phyloP scores from a whole-genome alignment of 768 basidiomycete genomes.

The Naganishia kalamii region DNA sequence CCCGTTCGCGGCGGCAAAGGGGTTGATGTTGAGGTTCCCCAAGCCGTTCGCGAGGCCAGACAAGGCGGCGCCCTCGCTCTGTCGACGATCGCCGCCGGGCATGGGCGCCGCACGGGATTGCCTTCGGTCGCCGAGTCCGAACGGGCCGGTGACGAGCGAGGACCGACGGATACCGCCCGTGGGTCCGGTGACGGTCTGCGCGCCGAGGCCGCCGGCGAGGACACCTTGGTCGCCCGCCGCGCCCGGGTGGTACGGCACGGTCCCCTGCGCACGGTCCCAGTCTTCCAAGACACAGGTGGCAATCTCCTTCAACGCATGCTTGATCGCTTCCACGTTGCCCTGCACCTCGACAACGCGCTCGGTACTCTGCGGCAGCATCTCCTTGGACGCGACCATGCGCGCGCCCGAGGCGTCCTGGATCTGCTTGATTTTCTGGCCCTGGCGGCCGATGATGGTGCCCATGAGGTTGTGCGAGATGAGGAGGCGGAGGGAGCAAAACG shows the following conservation, averaged over 20 bases:
- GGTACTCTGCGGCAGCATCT: slow-evolving; percentile 98
- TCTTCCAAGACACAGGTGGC: slow-evolving; percentile 91
- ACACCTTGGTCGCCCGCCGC: slow-evolving; percentile 53
- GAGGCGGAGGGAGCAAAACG: slow-evolving; percentile 80
- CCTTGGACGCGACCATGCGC: slow-evolving; percentile 97
- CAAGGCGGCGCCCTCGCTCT: slow-evolving; percentile 10
- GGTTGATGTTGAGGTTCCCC: neutral
- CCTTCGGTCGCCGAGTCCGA: slow-evolving; percentile 24
- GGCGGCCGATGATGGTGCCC: slow-evolving; percentile 96
- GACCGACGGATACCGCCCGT: slow-evolving; percentile 44
- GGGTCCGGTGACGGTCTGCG: slow-evolving; percentile 44
- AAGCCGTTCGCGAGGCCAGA: slow-evolving; percentile 11
- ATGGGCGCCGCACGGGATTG: slow-evolving; percentile 20
- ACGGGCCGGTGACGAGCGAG: slow-evolving; percentile 26
- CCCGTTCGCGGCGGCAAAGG: neutral
- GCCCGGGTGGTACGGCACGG: slow-evolving; percentile 91
- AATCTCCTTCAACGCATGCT: slow-evolving; percentile 89
- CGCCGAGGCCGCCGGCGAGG: slow-evolving; percentile 45
- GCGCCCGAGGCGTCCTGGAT: slow-evolving; percentile 95
- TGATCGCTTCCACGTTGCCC: slow-evolving; percentile 84
- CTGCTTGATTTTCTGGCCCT: slow-evolving; percentile 94
- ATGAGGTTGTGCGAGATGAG: slow-evolving; percentile 98
- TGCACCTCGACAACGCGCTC: slow-evolving; percentile 98
- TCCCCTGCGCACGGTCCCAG: slow-evolving; percentile 89
- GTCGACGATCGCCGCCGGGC: slow-evolving; percentile 19